Evolutionary conservation across 2,329 filamentous ascomycete genomes (phyloP).

Genomic region (Westerdykella sp.): DNA sequence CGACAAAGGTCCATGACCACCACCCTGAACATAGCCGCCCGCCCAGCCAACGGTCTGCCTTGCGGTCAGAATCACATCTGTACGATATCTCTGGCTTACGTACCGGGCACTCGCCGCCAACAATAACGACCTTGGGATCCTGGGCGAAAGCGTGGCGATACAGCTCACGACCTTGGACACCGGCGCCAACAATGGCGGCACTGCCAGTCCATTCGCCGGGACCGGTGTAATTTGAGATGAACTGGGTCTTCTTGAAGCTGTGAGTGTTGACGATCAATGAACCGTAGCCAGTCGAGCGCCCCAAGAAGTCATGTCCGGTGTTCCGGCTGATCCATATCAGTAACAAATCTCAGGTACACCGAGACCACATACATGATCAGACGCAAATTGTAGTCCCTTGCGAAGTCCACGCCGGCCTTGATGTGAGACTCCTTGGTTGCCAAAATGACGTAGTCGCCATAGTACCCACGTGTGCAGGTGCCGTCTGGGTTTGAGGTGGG

Average conservation of each 20-base stretch:
- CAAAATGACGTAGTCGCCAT: constrained; percentile 29
- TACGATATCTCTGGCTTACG: not conserved
- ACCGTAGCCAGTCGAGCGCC: constrained; percentile 30
- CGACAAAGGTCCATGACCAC: constrained; percentile 39
- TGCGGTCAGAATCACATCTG: constrained; percentile 1
- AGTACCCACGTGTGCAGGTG: constrained; percentile 29
- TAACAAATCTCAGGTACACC: not conserved
- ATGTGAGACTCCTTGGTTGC: constrained; percentile 29
- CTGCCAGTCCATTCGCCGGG: constrained; percentile 29
- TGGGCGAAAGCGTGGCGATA: constrained; percentile 27
- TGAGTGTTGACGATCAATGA: constrained; percentile 35
- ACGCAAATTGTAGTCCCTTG: constrained; percentile 25
- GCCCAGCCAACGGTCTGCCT: constrained; percentile 34
- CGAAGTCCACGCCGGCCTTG: constrained; percentile 31
- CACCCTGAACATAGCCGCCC: constrained; percentile 41
- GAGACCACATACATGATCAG: constrained; percentile 17
- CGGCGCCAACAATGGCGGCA: constrained; percentile 29
- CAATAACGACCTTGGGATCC: constrained; percentile 27
- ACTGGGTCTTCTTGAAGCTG: constrained; percentile 29
- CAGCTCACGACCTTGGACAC: constrained; percentile 30
- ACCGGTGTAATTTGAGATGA: constrained; percentile 25
- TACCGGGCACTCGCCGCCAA: constrained; percentile 35
- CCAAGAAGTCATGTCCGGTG: constrained; percentile 35
- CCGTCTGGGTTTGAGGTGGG: constrained; percentile 18
- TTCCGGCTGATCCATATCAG: constrained; percentile 15